These are phyloP conservation scores for Arthroderma sp. DNA, from an alignment of 2,329 filamentous ascomycete genomes.

Conservation along the genomic window DNA sequence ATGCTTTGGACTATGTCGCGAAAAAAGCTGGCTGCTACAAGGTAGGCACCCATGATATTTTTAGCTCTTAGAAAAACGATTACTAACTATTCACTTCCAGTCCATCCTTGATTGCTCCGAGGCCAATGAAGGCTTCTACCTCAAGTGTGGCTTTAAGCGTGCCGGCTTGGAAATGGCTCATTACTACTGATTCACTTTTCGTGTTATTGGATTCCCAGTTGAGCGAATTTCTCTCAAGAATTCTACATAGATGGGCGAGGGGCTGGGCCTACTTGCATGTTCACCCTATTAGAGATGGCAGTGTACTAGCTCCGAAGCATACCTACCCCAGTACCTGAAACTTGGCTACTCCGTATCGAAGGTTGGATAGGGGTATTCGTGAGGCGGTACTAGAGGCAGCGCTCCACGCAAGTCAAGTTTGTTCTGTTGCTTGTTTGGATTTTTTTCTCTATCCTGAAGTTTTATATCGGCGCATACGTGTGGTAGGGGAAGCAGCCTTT, in stretches of 20 bases:
- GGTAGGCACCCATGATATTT: conserved; percentile 32
- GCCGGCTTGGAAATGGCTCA: conserved; percentile 95
- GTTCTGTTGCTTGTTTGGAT: not conserved
- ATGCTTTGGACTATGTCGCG: conserved; percentile 81
- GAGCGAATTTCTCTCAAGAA: not conserved
- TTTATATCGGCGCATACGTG: not conserved
- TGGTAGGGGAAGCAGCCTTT: not conserved
- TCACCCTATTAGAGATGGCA: not conserved
- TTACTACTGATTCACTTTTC: conserved; percentile 50
- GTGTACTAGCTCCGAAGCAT: not conserved
- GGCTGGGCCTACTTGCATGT: not conserved
- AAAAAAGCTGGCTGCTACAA: conserved; percentile 89
- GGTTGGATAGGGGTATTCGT: not conserved
- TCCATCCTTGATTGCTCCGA: conserved; percentile 94
- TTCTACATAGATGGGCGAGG: not conserved
- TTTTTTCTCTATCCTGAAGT: not conserved
- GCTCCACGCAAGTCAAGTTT: not conserved
- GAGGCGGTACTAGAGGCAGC: no score
- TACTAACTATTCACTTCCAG: conserved; percentile 32
- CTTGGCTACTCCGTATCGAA: not conserved
- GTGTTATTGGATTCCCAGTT: not conserved
- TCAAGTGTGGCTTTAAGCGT: conserved; percentile 91
- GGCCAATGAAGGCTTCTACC: conserved; percentile 91
- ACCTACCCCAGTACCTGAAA: not conserved
- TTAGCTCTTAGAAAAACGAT: not conserved